phyloP scores from a whole-genome alignment of 495 filamentous ascomycete genomes.

The Penicillium malachiteum region DNA sequence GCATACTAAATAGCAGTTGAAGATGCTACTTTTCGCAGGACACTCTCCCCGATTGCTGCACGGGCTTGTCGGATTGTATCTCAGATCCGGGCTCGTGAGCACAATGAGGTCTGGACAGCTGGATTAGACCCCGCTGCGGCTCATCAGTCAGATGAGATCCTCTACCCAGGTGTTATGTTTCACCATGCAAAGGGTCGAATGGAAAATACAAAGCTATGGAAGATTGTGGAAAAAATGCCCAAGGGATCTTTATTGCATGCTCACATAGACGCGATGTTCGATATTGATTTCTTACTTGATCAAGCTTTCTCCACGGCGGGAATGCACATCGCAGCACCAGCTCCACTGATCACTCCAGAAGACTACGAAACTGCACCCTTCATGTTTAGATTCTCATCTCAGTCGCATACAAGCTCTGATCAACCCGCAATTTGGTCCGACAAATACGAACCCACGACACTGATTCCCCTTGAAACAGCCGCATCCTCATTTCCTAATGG shows the following conservation, averaged over 20 bases:
- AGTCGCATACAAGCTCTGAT: conserved; percentile 8
- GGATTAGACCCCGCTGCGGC: conserved; percentile 65
- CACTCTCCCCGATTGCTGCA: conserved; percentile 71
- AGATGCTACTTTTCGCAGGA: conserved; percentile 49
- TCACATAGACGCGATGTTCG: conserved; percentile 86
- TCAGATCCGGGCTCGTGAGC: conserved; percentile 75
- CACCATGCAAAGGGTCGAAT: conserved; percentile 73
- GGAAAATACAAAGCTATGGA: conserved; percentile 80
- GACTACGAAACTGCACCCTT: conserved; percentile 46
- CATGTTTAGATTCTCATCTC: conserved; percentile 52
- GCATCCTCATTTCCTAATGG: conserved; percentile 72
- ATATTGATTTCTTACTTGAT: conserved; percentile 73
- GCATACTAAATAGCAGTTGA: neutral
- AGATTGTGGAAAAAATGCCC: conserved; percentile 80
- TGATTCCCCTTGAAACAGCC: conserved; percentile 59
- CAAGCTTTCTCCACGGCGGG: conserved; percentile 70
- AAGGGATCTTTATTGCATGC: conserved; percentile 89
- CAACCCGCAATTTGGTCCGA: conserved; percentile 58
- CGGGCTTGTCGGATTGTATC: conserved; percentile 76
- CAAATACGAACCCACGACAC: conserved; percentile 54
- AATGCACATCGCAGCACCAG: conserved; percentile 63
- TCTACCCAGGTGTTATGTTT: conserved; percentile 90
- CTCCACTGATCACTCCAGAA: conserved; percentile 46
- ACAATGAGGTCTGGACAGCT: conserved; percentile 66
- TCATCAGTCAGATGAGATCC: conserved; percentile 46